phyloP scores from a whole-genome alignment of 2,329 filamentous ascomycete genomes.

The Calonectria pauciramosa region DNA sequence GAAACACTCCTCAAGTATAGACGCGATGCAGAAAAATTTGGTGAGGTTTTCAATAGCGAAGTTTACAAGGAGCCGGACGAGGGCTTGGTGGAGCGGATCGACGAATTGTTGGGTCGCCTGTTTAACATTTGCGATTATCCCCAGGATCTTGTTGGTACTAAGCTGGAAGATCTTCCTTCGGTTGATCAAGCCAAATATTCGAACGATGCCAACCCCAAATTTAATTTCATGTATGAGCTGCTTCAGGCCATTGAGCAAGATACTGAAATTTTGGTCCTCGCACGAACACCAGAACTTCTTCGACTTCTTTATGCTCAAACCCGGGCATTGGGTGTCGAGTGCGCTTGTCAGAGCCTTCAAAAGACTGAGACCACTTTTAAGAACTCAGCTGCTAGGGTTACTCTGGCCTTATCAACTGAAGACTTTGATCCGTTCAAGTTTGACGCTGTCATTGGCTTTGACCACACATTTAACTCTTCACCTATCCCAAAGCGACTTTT shows the following conservation, averaged over 20 bases:
- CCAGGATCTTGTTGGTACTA: constrained; percentile 62
- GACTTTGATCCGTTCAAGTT: constrained; percentile 55
- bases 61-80: constrained; percentile 55
- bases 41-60: constrained; percentile 56
- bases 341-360: constrained; percentile 50
- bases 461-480: constrained; percentile 62
- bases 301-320: constrained; percentile 67
- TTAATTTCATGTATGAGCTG: constrained; percentile 70
- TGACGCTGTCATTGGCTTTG: constrained; percentile 68
- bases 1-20: constrained; percentile 61
- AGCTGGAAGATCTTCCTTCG: constrained; percentile 53
- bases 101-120: constrained; percentile 65
- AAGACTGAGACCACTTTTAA: constrained; percentile 44
- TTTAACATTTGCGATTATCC: constrained; percentile 71
- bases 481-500: constrained; percentile 41
- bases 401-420: constrained; percentile 58
- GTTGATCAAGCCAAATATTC: constrained; percentile 65
- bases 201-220: constrained; percentile 71
- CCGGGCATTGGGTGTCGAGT: constrained; percentile 54
- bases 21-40: constrained; percentile 61
- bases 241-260: constrained; percentile 59
- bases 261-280: constrained; percentile 67
- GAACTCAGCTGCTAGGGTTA: constrained; percentile 55
- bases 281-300: constrained; percentile 62
- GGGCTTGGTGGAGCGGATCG: constrained; percentile 59